Percentiles rank a stretch among this genome's conserved stretches.
phyloP scores from a whole-genome alignment of 805 yeast species.

The Yarrowia sp. region DNA sequence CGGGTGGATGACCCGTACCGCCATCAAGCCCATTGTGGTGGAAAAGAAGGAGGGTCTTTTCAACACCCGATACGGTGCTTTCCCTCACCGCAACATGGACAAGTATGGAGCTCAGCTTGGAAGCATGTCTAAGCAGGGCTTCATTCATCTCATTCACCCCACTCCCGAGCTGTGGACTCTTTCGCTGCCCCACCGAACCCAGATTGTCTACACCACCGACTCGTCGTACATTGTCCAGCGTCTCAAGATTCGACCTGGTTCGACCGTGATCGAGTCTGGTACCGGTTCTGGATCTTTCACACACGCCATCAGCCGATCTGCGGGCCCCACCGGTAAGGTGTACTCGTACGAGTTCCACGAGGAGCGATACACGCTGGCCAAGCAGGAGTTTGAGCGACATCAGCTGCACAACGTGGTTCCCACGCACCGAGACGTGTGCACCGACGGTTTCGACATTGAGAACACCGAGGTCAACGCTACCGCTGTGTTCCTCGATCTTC shows the following conservation, averaged over 20 bases:
- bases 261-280: slow-evolving; percentile 91
- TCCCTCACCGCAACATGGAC: slow-evolving; percentile 80
- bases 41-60: slow-evolving; percentile 54
- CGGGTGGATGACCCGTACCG: slow-evolving; percentile 78
- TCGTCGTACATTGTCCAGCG: slow-evolving; percentile 87
- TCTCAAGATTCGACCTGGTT: slow-evolving; percentile 67
- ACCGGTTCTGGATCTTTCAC: slow-evolving; percentile 97
- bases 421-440: slow-evolving; percentile 91
- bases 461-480: slow-evolving; percentile 51
- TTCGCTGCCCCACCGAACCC: slow-evolving; percentile 96
- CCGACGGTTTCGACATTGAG: slow-evolving; percentile 68
- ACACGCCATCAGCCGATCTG: slow-evolving; percentile 85
- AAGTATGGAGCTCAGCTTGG: slow-evolving; percentile 84
- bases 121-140: slow-evolving; percentile 64
- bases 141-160: slow-evolving; percentile 83
- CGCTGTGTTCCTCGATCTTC: slow-evolving; percentile 83
- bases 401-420: slow-evolving; percentile 58
- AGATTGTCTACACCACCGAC: slow-evolving; percentile 95
- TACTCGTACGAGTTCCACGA: slow-evolving; percentile 92
- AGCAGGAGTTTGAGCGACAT: slow-evolving; percentile 71
- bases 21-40: slow-evolving; percentile 70
- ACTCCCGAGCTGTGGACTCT: slow-evolving; percentile 95
- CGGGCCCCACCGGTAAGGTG: slow-evolving; percentile 57
- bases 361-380: slow-evolving; percentile 76
- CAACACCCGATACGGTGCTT: slow-evolving; percentile 86